Base-by-base conservation (phyloP, 176 grass and related monocot genomes). In the Cocos nucifera region DNA sequence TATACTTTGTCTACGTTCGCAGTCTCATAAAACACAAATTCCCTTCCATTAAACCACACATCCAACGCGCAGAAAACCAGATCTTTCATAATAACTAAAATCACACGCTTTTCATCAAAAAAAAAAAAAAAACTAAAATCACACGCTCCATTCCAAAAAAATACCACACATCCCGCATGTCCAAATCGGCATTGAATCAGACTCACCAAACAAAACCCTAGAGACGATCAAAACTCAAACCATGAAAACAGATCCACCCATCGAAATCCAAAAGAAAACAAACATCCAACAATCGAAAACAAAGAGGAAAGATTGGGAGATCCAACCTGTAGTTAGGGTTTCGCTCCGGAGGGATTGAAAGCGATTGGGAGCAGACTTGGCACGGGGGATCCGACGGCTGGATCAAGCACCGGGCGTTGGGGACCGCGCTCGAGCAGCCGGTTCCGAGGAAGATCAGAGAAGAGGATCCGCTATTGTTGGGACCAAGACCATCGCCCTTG, bases 321-420 rank as follows among this genome's bases (percentile, higher is more conserved):
- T 17, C 19, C 16, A 50, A 96, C 91, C 92, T 87, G 80, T 96
- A 96, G 72, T 96, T 90, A 28, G 92, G 92, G 30, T 96, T 96
- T 49, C 75, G 65, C 50, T 90, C 92, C 4, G 92, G 92, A 59
- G 80, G 69, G 44, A 87, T 54, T 70, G 75, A 79, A 75, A 87
- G 92, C 27, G 92, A 87, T 29, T 85, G 86, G 64, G 62, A 82
- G 80, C 92, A 96, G 80, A 96, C 83, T 59, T 69, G 17, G 78
- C 92, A 97, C 39, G 92, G 92, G 53, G 83, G 87, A 78, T 96
- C 83, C 24, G 83, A 59, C 7, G 83, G 83, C 62, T 86, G 78
- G 78, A 96, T 96, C 77, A 96, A 73, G 81, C 92, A 96, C 60
- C 92, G 81, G 53, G 92, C 92, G 69, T 96, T 78, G 65, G 92